Evolutionary conservation across 2,329 filamentous ascomycete species (phyloP), one percentile per base, ranked within the genome.

Genomic region (Colletotrichum chrysophilum): DNA sequence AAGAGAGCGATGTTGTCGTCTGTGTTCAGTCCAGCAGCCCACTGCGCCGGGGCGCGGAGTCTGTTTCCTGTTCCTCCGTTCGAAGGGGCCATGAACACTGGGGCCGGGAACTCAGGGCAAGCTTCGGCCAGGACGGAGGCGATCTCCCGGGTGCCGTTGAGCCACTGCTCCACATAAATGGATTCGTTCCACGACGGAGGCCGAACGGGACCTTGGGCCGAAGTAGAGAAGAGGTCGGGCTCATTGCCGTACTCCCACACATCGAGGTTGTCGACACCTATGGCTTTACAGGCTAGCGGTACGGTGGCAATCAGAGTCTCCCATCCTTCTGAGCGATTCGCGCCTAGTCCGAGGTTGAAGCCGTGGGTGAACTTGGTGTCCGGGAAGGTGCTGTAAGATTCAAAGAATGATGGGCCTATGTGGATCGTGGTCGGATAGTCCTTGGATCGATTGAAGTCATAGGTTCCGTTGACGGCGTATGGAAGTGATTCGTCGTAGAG

Each of bases 241-340:
- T 93, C 91, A 78, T 93, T 93, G 52, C 92, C 92, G 77, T 93
- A 90, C 79, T 92, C 90, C 90, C 90, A 93, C 76, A 85, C 84
- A 30, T 90, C 86, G 7, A 93, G 82, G 69, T 87, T 90, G 7
- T 87, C 88, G 13, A 82, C 82, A 4, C 85, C 83, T 0, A 93
- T 82, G 5, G 90, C 89, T 78, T 89, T 88, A 82, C 92, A 93
- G 3, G 87, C 91, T 55, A 91, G 81, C 0, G 89, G 78, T 0
- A 90, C 89, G 0, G 90, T 92, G 10, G 88, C 86, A 4, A 89
- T 78, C 2, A 93, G 85, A 0, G 88, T 89, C 38, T 88, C 82
- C 83, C 88, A 88, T 5, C 88, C 90, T 12, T 80, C 83, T 7
- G 88, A 87, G 38, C 86, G 87, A 77, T 91, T 92, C 3, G 82